Conservation (phyloP, 2,329 filamentous ascomycete genomes). For the Plenodomus biglobosus region DNA sequence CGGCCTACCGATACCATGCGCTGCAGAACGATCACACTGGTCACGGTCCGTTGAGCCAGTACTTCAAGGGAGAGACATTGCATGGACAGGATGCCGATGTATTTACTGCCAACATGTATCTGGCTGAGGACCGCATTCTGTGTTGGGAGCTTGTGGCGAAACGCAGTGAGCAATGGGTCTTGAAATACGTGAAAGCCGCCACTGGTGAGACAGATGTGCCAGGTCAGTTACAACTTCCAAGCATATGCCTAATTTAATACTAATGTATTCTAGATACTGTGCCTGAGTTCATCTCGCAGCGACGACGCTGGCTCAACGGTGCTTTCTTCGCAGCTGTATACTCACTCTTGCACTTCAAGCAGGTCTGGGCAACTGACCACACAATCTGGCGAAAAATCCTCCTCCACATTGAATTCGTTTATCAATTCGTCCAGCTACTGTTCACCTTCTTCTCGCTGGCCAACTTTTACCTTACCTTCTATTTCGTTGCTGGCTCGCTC, state of each 20-base stretch:
- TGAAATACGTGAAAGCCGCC: conserved; percentile 97
- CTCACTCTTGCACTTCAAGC: conserved; percentile 90
- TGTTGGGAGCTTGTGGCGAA: conserved; percentile 97
- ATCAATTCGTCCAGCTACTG: conserved; percentile 86
- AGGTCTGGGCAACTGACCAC: conserved; percentile 92
- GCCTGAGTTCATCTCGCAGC: conserved; percentile 95
- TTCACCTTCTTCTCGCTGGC: conserved; percentile 98
- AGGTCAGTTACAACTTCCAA: conserved; percentile 58
- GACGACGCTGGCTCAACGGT: conserved; percentile 95
- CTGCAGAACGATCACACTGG: conserved; percentile 96
- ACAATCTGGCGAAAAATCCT: conserved; percentile 85
- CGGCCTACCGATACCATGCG: conserved; percentile 93
- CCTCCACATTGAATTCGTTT: conserved; percentile 91
- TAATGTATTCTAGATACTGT: conserved; percentile 66
- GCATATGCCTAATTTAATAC: background rate
- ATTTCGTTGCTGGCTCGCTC: conserved; percentile 92
- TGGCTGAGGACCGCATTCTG: conserved; percentile 85
- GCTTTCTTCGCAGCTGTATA: conserved; percentile 99
- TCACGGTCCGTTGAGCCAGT: conserved; percentile 92
- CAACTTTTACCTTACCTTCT: conserved; percentile 99
- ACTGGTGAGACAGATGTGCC: conserved; percentile 98
- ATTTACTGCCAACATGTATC: conserved; percentile 95
- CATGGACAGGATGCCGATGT: conserved; percentile 96
- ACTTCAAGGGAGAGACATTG: conserved; percentile 98
- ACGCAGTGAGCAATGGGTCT: conserved; percentile 88